phyloP scores from a whole-genome alignment of 2,329 filamentous ascomycete genomes.

The Thermochaetoides dissita region DNA sequence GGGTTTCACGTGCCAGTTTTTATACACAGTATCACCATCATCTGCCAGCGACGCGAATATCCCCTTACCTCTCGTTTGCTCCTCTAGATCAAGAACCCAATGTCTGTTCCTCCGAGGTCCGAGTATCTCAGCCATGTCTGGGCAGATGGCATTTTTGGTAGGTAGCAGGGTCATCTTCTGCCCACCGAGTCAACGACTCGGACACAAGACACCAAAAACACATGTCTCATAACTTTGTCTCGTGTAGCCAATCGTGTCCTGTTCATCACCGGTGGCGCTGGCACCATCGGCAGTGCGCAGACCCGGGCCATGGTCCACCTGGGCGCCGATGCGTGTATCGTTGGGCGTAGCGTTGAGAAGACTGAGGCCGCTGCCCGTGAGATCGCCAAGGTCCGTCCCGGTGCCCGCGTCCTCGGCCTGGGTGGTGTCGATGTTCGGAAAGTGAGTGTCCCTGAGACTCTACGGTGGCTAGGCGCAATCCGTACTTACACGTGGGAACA shows the following conservation, averaged over 20 bases:
- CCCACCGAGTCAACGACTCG: too few species aligned
- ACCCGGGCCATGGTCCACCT: slow-evolving; percentile 82
- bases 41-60: too few species aligned
- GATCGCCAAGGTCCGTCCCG: slow-evolving; percentile 63
- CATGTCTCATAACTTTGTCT: too few species aligned
- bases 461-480: too few species aligned
- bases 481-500: slow-evolving; percentile 15
- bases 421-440: slow-evolving; percentile 68
- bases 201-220: too few species aligned
- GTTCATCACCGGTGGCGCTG: slow-evolving; percentile 90
- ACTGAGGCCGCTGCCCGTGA: slow-evolving; percentile 68
- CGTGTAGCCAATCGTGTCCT: slow-evolving; percentile 65
- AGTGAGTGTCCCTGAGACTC: slow-evolving; percentile 27
- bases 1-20: too few species aligned
- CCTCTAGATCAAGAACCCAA: slow-evolving; percentile 20
- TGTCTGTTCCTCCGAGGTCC: slow-evolving; percentile 52
- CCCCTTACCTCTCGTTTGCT: too few species aligned
- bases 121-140: slow-evolving; percentile 73
- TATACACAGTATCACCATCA: too few species aligned
- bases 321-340: slow-evolving; percentile 84
- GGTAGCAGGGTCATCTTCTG: slow-evolving; percentile 12
- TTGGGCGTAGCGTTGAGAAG: slow-evolving; percentile 80
- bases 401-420: slow-evolving; percentile 75
- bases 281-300: slow-evolving; percentile 87
- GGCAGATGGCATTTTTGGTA: slow-evolving; percentile 79